Conservation (phyloP, 495 filamentous ascomycete species). For the Clohesyomyces aquaticus region DNA sequence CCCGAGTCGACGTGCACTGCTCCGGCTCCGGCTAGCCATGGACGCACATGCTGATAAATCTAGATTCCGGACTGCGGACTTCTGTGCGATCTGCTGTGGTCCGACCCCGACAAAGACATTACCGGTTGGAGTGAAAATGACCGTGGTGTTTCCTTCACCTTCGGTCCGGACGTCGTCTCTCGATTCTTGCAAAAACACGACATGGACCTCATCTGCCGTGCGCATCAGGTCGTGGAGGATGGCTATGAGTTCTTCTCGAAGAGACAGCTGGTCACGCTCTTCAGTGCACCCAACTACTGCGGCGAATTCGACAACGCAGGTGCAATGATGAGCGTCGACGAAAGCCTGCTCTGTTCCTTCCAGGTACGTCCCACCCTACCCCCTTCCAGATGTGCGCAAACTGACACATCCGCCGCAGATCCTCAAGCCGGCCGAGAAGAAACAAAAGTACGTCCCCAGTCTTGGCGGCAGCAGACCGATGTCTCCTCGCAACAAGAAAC, state of each 20-base stretch:
- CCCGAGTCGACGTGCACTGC: background rate
- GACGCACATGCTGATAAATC: slow-evolving; percentile 54
- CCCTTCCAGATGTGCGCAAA: background rate
- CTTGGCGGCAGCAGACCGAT: slow-evolving; percentile 83
- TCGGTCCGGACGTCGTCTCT: slow-evolving; percentile 97
- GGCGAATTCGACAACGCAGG: slow-evolving; percentile 99
- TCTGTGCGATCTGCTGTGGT: slow-evolving; percentile 97
- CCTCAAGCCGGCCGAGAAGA: slow-evolving; percentile 99
- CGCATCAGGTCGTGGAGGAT: slow-evolving; percentile 98
- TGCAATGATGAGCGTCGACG: slow-evolving; percentile 99
- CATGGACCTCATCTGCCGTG: slow-evolving; percentile 99
- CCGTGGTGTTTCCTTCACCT: slow-evolving; percentile 97
- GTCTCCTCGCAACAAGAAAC: slow-evolving; percentile 90
- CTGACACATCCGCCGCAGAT: slow-evolving; percentile 62
- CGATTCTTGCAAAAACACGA: slow-evolving; percentile 99
- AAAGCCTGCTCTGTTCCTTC: slow-evolving; percentile 97
- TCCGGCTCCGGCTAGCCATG: slow-evolving; percentile 35
- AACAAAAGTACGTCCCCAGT: slow-evolving; percentile 99
- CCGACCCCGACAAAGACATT: slow-evolving; percentile 98
- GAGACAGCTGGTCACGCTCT: slow-evolving; percentile 93
- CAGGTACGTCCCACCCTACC: slow-evolving; percentile 65
- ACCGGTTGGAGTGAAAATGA: slow-evolving; percentile 99
- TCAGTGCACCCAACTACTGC: slow-evolving; percentile 98
- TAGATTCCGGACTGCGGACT: slow-evolving; percentile 99
- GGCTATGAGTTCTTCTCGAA: slow-evolving; percentile 99